Evolutionary conservation across 768 basidiomycete species (phyloP).

Genomic region (Suillus variegatus): DNA sequence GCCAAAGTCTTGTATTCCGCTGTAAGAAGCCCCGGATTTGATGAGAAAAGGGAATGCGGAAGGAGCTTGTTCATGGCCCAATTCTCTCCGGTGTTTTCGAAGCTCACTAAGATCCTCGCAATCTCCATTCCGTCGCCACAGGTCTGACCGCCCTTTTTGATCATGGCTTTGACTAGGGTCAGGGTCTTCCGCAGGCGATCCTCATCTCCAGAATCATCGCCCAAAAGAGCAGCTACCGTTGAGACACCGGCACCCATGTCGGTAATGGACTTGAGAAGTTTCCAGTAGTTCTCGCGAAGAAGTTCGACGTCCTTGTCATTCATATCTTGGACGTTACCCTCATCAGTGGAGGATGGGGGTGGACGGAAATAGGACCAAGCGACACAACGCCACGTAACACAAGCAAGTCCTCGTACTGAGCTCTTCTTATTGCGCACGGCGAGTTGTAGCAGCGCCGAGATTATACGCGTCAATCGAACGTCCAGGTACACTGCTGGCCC

Average conservation of each 20-base stretch:
- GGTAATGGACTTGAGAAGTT: constrained; percentile 50
- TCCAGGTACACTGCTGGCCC: constrained; percentile 54
- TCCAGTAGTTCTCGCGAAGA: constrained; percentile 45
- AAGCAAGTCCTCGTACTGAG: constrained; percentile 60
- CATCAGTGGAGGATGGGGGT: constrained; percentile 32
- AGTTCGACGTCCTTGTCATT: constrained; percentile 27
- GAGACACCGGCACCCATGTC: constrained; percentile 62
- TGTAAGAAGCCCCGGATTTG: constrained; percentile 55
- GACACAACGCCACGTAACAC: constrained; percentile 65
- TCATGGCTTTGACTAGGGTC: constrained; percentile 56
- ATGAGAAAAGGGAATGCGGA: constrained; percentile 54
- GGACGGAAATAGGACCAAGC: constrained; percentile 70
- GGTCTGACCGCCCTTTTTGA: constrained; percentile 50
- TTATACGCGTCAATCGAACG: constrained; percentile 41
- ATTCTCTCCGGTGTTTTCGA: constrained; percentile 31
- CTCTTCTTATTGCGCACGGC: constrained; percentile 65
- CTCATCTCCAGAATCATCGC: constrained; percentile 40
- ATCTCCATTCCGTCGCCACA: constrained; percentile 58
- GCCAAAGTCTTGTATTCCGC: constrained; percentile 52
- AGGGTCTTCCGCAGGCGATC: constrained; percentile 46
- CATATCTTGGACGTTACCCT: constrained; percentile 19
- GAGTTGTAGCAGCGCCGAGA: constrained; percentile 52
- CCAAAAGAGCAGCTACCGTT: constrained; percentile 56
- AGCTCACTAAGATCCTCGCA: constrained; percentile 41
- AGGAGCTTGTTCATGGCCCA: constrained; percentile 55